phyloP scores from a whole-genome alignment of 495 filamentous ascomycete genomes.

The Podospora didyma region DNA sequence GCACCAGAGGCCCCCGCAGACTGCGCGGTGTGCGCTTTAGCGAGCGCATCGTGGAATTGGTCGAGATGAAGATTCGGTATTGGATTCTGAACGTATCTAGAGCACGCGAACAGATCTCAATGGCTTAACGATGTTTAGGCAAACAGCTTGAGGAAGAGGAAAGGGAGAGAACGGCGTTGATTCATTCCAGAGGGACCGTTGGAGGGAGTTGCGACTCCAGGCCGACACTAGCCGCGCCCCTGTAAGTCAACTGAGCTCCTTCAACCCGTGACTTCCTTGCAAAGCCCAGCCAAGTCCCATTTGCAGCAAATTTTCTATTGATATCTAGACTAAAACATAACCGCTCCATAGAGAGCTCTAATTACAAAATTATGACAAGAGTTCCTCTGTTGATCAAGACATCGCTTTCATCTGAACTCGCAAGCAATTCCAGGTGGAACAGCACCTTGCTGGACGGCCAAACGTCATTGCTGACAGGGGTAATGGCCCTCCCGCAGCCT shows the following conservation, averaged over 20 bases:
- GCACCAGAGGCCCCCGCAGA: slow-evolving; percentile 16
- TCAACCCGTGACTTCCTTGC: neutral
- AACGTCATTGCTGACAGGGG: slow-evolving; percentile 3
- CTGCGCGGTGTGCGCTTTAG: slow-evolving; percentile 28
- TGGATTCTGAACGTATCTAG: neutral
- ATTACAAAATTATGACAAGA: no score
- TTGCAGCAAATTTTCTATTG: no score
- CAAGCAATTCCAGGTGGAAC: no score
- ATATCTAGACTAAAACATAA: no score
- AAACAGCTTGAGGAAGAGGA: no score
- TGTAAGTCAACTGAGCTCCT: neutral
- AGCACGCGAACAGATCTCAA: neutral
- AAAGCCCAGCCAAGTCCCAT: neutral
- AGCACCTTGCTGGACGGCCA: neutral
- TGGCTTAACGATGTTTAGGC: neutral
- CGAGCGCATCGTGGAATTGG: slow-evolving; percentile 29
- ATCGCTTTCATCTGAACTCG: no score
- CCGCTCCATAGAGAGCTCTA: neutral
- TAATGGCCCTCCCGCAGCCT: neutral
- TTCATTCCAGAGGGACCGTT: no score
- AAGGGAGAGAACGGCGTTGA: neutral
- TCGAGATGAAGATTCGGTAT: neutral
- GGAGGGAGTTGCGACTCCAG: slow-evolving; percentile 1
- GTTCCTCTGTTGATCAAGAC: no score
- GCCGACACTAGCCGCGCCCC: slow-evolving; percentile 21